These are phyloP conservation scores for Nicotiana otophora DNA, from an alignment of 257 asterid species.

Conservation along the genomic window DNA sequence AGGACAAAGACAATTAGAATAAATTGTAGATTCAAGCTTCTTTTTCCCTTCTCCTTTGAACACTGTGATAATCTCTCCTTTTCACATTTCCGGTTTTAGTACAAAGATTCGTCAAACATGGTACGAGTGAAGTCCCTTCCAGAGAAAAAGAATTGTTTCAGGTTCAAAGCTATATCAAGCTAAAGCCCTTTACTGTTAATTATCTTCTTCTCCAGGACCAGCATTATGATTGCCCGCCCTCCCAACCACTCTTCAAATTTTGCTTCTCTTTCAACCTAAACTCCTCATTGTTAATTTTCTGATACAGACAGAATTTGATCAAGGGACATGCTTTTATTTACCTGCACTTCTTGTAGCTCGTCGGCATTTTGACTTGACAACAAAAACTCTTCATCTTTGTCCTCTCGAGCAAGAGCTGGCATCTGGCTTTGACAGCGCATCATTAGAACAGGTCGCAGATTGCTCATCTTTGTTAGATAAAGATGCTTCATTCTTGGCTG, in stretches of 20 bases:
- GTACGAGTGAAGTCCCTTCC: too few species aligned
- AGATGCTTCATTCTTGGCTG: slow-evolving; percentile 24
- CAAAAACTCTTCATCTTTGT: slow-evolving; percentile 29
- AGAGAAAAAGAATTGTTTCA: not conserved
- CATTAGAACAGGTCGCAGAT: slow-evolving; percentile 21
- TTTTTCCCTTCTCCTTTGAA: not conserved
- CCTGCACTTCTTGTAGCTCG: slow-evolving; percentile 42
- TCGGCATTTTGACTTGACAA: slow-evolving; percentile 30
- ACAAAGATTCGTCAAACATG: not conserved
- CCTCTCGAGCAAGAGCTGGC: slow-evolving; percentile 18
- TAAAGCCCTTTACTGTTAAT: not conserved
- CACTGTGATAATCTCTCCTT: not conserved
- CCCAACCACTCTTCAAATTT: slow-evolving; percentile 69
- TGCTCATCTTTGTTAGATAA: not conserved
- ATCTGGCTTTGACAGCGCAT: slow-evolving; percentile 14
- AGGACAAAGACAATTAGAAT: not conserved
- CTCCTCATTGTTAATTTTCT: slow-evolving; percentile 46
- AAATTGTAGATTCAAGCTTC: not conserved
- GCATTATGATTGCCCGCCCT: slow-evolving; percentile 10
- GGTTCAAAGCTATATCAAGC: slow-evolving; percentile 5
- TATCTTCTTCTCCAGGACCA: slow-evolving; percentile 4
- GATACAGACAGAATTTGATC: slow-evolving; percentile 40
- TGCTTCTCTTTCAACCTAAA: slow-evolving; percentile 70
- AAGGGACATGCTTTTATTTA: slow-evolving; percentile 31
- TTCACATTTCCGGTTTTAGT: not conserved